A percentile compares a stretch with the other conserved stretches of the same genome.
Evolutionary conservation across 2,329 filamentous ascomycete species (phyloP).

Genomic region (Hypocreales sp.): DNA sequence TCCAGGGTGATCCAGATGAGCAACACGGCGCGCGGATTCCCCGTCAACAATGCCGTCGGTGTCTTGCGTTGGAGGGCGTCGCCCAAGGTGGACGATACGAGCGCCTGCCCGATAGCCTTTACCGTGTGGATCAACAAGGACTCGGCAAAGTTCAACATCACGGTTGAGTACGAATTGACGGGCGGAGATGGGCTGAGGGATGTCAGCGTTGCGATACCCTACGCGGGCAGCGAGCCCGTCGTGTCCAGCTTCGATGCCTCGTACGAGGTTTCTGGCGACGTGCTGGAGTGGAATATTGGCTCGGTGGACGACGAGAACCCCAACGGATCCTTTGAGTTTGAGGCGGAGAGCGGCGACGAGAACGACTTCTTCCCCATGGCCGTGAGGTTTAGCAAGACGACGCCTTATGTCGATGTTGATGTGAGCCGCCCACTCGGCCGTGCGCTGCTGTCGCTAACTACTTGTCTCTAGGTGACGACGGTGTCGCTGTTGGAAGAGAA

Average conservation of each 20-base stretch:
- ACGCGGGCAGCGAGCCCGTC: constrained; percentile 66
- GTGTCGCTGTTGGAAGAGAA: constrained; percentile 60
- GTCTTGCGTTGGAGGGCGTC: constrained; percentile 86
- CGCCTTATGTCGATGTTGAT: constrained; percentile 83
- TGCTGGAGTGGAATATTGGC: constrained; percentile 86
- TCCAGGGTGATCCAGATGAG: constrained; percentile 79
- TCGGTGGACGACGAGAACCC: constrained; percentile 68
- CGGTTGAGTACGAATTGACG: constrained; percentile 88
- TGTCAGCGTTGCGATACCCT: constrained; percentile 79
- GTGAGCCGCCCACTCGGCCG: constrained; percentile 38
- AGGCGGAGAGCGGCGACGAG: constrained; percentile 74
- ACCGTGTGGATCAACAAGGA: constrained; percentile 96
- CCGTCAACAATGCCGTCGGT: constrained; percentile 82
- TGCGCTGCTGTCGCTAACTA: constrained; percentile 9
- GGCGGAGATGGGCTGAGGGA: constrained; percentile 66
- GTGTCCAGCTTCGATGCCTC: constrained; percentile 88
- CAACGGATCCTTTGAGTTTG: constrained; percentile 87
- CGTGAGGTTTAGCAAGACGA: constrained; percentile 72
- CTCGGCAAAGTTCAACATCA: constrained; percentile 71
- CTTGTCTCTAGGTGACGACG: constrained; percentile 35
- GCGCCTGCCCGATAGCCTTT: constrained; percentile 82
- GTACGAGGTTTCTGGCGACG: constrained; percentile 87
- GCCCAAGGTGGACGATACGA: constrained; percentile 64
- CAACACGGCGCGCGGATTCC: constrained; percentile 78
- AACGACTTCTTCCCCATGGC: constrained; percentile 98